These are phyloP conservation scores for Citropsis articulata DNA, from an alignment of 345 rosid species.

Conservation along the genomic window DNA sequence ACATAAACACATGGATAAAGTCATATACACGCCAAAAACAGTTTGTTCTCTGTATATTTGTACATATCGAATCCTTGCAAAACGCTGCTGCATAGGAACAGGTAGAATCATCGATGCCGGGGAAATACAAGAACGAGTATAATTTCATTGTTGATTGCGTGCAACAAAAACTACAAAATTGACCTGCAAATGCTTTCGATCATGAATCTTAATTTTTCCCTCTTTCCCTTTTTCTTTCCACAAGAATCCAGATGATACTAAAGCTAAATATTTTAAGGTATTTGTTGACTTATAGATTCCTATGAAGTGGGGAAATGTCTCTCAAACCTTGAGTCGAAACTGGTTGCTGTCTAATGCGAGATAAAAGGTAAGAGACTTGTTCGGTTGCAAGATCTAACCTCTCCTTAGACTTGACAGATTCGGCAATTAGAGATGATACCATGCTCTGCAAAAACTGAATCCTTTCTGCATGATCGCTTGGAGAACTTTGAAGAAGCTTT, in stretches of 20 bases:
- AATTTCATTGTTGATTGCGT: not conserved
- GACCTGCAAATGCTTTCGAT: not conserved
- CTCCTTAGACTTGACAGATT: constrained; percentile 81
- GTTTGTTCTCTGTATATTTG: not conserved
- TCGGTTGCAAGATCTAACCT: constrained; percentile 79
- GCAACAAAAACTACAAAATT: not conserved
- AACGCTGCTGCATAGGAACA: not conserved
- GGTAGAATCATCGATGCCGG: not conserved
- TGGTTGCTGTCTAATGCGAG: constrained; percentile 80
- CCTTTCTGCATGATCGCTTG: constrained; percentile 55
- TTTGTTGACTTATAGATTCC: constrained; percentile 26
- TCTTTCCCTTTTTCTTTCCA: not conserved
- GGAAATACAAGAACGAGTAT: not conserved
- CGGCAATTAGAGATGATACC: constrained; percentile 65
- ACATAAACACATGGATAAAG: not conserved
- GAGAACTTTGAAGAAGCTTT: constrained; percentile 43
- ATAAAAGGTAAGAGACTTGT: constrained; percentile 62
- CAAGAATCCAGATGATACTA: constrained; percentile 5
- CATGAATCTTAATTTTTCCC: not conserved
- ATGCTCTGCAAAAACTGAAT: constrained; percentile 73
- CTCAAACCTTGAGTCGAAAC: constrained; percentile 32
- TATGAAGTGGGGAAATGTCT: constrained; percentile 37
- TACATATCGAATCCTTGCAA: constrained; percentile 7
- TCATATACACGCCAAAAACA: not conserved
- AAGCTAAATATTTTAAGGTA: not conserved